These are phyloP conservation scores for Ustilago xerochloae DNA, from an alignment of 1,284 basidiomycete species.

Conservation along the genomic window DNA sequence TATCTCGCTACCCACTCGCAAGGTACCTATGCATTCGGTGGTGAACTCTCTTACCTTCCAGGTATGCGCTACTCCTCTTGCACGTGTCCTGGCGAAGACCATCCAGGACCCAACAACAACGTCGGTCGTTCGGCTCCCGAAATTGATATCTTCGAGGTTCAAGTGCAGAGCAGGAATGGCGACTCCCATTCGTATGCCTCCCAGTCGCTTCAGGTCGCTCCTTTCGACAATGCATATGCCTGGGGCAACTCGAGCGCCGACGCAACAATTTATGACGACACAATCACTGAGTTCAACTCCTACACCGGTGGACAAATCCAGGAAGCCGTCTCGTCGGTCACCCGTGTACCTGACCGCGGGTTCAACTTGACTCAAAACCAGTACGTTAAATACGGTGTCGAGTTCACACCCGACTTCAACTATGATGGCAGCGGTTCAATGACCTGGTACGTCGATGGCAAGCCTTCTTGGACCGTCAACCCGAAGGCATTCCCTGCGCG, in stretches of 20 bases:
- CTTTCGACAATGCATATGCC: conserved; percentile 62
- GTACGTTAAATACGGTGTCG: conserved; percentile 62
- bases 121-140: conserved; percentile 66
- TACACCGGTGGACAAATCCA: conserved; percentile 65
- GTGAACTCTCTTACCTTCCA: conserved; percentile 51
- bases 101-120: conserved; percentile 60
- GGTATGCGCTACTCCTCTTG: conserved; percentile 65
- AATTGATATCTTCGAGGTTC: conserved; percentile 68
- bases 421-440: conserved; percentile 56
- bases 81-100: conserved; percentile 61
- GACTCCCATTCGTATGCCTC: conserved; percentile 55
- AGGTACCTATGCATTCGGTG: conserved; percentile 57
- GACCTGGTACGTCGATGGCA: conserved; percentile 65
- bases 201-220: conserved; percentile 67
- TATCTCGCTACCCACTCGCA: conserved; percentile 34
- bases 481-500: conserved; percentile 42
- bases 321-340: conserved; percentile 65
- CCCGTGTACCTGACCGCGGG: conserved; percentile 54
- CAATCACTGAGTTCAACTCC: conserved; percentile 55
- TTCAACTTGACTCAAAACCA: conserved; percentile 46
- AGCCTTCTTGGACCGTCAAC: conserved; percentile 61
- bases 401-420: conserved; percentile 64
- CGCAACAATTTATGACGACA: conserved; percentile 54
- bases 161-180: conserved; percentile 71
- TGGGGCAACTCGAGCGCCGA: conserved; percentile 51